These are phyloP conservation scores for Salix dunnii DNA, from an alignment of 345 rosid genomes.

Conservation along the genomic window DNA sequence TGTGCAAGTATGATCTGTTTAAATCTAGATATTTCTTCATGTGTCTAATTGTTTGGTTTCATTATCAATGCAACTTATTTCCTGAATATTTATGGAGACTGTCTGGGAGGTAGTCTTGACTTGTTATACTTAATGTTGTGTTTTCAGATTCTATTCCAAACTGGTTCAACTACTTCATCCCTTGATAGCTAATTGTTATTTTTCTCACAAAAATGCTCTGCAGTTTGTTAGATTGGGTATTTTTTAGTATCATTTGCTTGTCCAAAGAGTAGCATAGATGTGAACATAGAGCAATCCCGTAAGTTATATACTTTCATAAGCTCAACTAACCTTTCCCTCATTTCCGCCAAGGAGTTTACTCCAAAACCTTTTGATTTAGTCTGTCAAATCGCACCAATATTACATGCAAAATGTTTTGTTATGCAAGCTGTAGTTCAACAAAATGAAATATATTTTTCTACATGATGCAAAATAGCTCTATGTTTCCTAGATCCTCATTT, in stretches of 20 bases:
- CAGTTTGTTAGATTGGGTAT: not conserved
- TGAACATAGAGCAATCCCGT: no score
- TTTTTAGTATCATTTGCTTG: not conserved
- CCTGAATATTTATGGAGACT: no score
- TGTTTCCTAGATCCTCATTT: constrained; percentile 1
- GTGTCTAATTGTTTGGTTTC: no score
- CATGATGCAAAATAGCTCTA: not conserved
- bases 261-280: not conserved
- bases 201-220: not conserved
- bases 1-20: not conserved
- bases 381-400: no score
- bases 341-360: not conserved
- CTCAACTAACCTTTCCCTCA: not conserved
- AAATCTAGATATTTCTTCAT: not conserved
- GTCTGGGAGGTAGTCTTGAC: no score
- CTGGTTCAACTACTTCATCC: not conserved
- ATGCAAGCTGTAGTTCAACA: not conserved
- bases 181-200: not conserved
- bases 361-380: not conserved
- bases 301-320: no score
- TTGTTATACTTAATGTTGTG: not conserved
- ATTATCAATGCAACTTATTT: no score
- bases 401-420: not conserved
- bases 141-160: not conserved
- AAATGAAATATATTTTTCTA: not conserved